phyloP scores from a whole-genome alignment of 805 yeast genomes.

The Wickerhamomyces canadensis region DNA sequence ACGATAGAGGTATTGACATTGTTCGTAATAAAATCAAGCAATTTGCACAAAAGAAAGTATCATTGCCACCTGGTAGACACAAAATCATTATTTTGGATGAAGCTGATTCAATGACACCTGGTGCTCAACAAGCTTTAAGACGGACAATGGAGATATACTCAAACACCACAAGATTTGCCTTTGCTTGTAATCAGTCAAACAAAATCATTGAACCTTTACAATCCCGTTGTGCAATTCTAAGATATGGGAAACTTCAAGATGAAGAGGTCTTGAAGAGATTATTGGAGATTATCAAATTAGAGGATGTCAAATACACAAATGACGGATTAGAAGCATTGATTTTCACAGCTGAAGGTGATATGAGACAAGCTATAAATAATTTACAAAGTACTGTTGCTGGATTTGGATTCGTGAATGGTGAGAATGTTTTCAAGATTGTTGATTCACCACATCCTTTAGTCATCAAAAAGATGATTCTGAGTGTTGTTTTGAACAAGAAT shows the following conservation, averaged over 20 bases:
- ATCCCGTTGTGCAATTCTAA: slow-evolving; percentile 89
- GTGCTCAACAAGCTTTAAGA: slow-evolving; percentile 92
- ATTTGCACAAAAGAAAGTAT: slow-evolving; percentile 92
- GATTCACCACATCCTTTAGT: slow-evolving; percentile 95
- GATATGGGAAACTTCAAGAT: slow-evolving; percentile 77
- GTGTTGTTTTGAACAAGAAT: slow-evolving; percentile 34
- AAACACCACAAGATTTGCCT: slow-evolving; percentile 96
- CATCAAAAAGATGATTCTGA: slow-evolving; percentile 62
- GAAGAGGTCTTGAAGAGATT: slow-evolving; percentile 78
- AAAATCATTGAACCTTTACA: slow-evolving; percentile 96
- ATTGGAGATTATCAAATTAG: slow-evolving; percentile 61
- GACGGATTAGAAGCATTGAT: slow-evolving; percentile 91
- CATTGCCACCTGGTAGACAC: slow-evolving; percentile 82
- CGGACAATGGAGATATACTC: slow-evolving; percentile 95
- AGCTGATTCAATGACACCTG: slow-evolving; percentile 95
- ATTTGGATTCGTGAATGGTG: slow-evolving; percentile 83
- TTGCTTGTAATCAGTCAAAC: slow-evolving; percentile 92
- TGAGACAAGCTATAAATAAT: slow-evolving; percentile 97
- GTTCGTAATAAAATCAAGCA: slow-evolving; percentile 91
- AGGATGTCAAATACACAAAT: slow-evolving; percentile 71
- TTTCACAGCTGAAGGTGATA: slow-evolving; percentile 96
- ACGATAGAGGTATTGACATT: slow-evolving; percentile 96
- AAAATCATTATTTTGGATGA: slow-evolving; percentile 92
- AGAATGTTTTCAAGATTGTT: slow-evolving; percentile 90
- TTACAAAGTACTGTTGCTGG: slow-evolving; percentile 93